Evolutionary conservation across 176 grass and related monocot species (phyloP).

Genomic region (Dendrocalamus sinicus): DNA sequence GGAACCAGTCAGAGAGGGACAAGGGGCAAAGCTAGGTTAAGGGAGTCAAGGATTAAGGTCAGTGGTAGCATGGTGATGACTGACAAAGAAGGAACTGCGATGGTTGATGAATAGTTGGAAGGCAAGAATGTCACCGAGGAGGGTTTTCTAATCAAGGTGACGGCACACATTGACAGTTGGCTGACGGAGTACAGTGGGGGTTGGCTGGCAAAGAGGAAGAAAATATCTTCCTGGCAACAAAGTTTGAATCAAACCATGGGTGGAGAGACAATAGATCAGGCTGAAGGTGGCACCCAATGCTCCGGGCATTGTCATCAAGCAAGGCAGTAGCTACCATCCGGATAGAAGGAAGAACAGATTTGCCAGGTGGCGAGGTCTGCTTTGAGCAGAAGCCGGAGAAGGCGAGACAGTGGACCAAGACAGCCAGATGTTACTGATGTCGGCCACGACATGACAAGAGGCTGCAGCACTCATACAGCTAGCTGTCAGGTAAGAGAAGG

Average conservation of each 20-base stretch:
- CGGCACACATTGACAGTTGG: background rate
- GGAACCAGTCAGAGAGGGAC: background rate
- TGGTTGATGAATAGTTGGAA: background rate
- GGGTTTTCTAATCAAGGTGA: background rate
- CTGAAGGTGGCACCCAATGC: background rate
- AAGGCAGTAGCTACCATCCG: background rate
- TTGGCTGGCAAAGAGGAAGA: background rate
- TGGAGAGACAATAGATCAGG: background rate
- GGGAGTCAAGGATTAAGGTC: background rate
- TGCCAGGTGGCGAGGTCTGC: background rate
- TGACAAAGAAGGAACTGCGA: background rate
- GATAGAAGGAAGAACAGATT: background rate
- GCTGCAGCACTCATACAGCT: background rate
- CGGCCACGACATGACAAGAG: background rate
- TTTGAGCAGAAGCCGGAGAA: background rate
- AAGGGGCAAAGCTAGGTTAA: background rate
- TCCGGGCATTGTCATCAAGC: background rate
- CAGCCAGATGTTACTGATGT: too few species aligned
- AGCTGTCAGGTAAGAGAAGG: background rate
- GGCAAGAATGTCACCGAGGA: background rate
- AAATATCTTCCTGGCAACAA: conserved; percentile 4
- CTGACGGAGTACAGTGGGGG: background rate
- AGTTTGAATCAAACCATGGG: conserved; percentile 8
- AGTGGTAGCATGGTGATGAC: background rate
- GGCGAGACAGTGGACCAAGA: background rate